phyloP scores from a whole-genome alignment of 139 green algal species.

The Haematococcus lacustris region DNA sequence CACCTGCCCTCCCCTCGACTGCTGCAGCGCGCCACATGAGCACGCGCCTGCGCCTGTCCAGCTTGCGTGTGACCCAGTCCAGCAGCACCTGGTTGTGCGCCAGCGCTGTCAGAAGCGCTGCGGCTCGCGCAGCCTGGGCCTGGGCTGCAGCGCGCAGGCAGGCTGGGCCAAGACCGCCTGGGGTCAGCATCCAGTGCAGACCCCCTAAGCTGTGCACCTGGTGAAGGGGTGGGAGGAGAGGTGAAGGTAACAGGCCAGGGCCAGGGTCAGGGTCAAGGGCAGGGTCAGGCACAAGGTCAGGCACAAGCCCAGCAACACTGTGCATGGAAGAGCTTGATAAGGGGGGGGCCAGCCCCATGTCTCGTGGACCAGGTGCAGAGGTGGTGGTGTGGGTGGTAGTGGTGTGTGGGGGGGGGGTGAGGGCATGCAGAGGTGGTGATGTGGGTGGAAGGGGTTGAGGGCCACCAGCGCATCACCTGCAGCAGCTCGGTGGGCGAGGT shows the following conservation, averaged over 20 bases:
- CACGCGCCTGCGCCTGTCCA: constrained; percentile 26
- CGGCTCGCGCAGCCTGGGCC: constrained; percentile 7
- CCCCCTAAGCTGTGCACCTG: constrained; percentile 13
- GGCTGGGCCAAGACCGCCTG: not conserved
- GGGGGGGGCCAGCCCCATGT: no score
- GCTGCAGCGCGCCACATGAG: constrained; percentile 26
- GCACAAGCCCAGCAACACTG: no score
- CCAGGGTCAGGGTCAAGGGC: no score
- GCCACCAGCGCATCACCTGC: not conserved
- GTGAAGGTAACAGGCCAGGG: no score
- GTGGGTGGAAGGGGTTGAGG: no score
- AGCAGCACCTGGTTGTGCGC: constrained; percentile 35
- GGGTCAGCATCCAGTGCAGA: constrained; percentile 16
- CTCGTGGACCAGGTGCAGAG: no score
- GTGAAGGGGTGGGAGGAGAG: no score
- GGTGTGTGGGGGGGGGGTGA: no score
- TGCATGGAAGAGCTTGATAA: no score
- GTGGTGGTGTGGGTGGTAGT: no score
- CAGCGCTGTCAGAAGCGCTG: not conserved
- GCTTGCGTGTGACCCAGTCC: constrained; percentile 29
- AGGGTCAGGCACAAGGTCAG: no score
- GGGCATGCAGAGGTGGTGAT: no score
- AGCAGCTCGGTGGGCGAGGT: constrained; percentile 23
- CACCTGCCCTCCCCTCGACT: constrained; percentile 19
- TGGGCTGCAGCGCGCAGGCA: constrained; percentile 14